Evolutionary conservation across 108 stramenopile genomes (phyloP).

Genomic region (Skeletonema costatum): DNA sequence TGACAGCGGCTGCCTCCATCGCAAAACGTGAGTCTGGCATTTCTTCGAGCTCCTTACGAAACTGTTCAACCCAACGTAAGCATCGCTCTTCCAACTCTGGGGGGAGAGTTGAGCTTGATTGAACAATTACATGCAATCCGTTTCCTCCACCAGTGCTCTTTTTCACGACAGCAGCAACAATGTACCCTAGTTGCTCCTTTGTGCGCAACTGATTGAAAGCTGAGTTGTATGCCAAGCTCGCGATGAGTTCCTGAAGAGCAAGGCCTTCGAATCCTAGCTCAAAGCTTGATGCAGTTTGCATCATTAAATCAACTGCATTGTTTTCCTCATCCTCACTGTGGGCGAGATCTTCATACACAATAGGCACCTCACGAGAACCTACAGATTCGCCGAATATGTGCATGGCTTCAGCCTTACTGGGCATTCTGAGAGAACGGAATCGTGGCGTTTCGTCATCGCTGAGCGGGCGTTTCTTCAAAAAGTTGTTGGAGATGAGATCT

Average conservation of each 20-base stretch:
- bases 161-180: constrained; percentile 75
- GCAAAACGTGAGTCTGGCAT: constrained; percentile 70
- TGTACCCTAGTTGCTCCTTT: constrained; percentile 89
- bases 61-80: constrained; percentile 73
- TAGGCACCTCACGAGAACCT: constrained; percentile 43
- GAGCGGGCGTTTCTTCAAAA: constrained; percentile 58
- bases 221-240: constrained; percentile 82
- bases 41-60: constrained; percentile 77
- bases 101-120: constrained; percentile 67
- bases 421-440: constrained; percentile 77
- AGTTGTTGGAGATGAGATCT: constrained; percentile 56
- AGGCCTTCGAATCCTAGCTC: constrained; percentile 78
- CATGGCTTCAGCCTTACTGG: constrained; percentile 71
- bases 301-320: constrained; percentile 73
- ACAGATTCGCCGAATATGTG: constrained; percentile 67
- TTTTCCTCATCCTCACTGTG: constrained; percentile 78
- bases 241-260: constrained; percentile 75
- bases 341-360: constrained; percentile 74
- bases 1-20: constrained; percentile 78
- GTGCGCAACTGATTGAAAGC: constrained; percentile 87
- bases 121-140: constrained; percentile 72
- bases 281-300: constrained; percentile 74
- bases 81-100: constrained; percentile 73
- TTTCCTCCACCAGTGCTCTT: constrained; percentile 77
- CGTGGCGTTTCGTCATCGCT: constrained; percentile 63